phyloP scores from a whole-genome alignment of 331 rosid genomes.

The Pyrus hybrid region DNA sequence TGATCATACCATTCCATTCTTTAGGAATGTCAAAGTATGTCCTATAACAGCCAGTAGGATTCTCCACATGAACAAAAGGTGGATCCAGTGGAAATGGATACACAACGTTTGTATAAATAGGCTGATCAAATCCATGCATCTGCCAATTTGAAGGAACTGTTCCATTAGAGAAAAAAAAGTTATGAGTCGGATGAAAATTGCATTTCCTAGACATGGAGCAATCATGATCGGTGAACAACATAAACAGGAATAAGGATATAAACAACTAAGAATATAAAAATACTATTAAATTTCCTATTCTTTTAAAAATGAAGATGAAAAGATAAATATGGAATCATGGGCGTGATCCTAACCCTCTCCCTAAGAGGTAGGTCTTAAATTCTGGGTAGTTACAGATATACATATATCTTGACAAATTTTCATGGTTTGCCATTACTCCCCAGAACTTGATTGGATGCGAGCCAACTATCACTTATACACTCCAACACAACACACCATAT shows the following conservation, averaged over 20 bases:
- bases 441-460: background rate
- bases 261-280: background rate
- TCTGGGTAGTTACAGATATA: no score
- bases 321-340: background rate
- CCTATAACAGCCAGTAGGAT: constrained; percentile 98
- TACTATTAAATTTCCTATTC: background rate
- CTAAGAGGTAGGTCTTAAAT: no score
- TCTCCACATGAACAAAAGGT: constrained; percentile 57
- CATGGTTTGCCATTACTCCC: background rate
- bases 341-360: no score
- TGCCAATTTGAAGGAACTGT: constrained; percentile 99
- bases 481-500: background rate
- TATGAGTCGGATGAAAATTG: background rate
- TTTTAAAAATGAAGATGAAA: background rate
- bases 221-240: background rate
- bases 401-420: background rate
- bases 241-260: background rate
- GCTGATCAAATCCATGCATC: constrained; percentile 83
- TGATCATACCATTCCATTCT: constrained; percentile 81
- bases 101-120: constrained; percentile 68
- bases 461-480: background rate
- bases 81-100: constrained; percentile 91
- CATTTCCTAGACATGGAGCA: background rate
- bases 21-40: constrained; percentile 55
- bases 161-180: constrained; percentile 23